Conservation (phyloP, 2,329 filamentous ascomycete genomes). For the Leptographium procerum region DNA sequence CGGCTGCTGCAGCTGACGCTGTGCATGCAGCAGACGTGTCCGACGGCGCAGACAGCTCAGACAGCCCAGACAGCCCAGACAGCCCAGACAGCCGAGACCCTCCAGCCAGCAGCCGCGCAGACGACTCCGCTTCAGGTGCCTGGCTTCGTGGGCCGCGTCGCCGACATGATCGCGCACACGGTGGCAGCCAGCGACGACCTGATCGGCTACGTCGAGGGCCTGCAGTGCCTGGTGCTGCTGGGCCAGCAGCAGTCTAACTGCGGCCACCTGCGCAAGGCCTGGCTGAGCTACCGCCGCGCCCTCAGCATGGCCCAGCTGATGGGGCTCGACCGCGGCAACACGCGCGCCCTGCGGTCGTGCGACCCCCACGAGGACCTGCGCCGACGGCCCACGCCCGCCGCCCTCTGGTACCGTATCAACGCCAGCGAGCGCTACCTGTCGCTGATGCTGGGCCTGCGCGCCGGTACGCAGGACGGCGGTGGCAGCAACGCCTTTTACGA, state of each 20-base stretch:
- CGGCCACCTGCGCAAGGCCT: slow-evolving; percentile 42
- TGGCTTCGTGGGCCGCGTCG: slow-evolving; percentile 21
- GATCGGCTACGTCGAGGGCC: slow-evolving; percentile 37
- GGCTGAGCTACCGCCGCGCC: slow-evolving; percentile 38
- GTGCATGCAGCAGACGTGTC: slow-evolving; percentile 34
- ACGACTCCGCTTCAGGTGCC: slow-evolving; percentile 9
- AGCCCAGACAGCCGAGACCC: not conserved
- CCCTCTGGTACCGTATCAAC: slow-evolving; percentile 38
- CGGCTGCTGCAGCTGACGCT: slow-evolving; percentile 33
- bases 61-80: too few relatives aligned
- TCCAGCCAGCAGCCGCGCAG: too few relatives aligned
- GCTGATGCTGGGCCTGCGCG: slow-evolving; percentile 37
- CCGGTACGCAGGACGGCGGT: slow-evolving; percentile 25
- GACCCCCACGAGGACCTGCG: slow-evolving; percentile 23
- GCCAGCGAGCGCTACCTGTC: slow-evolving; percentile 38
- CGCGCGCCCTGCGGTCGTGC: slow-evolving; percentile 25
- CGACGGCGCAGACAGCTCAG: slow-evolving; percentile 17
- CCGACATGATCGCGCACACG: slow-evolving; percentile 21
- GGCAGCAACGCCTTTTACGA: slow-evolving; percentile 12
- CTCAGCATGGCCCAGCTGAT: slow-evolving; percentile 40
- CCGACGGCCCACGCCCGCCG: slow-evolving; percentile 17
- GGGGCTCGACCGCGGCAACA: slow-evolving; percentile 29
- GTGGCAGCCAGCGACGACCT: slow-evolving; percentile 42
- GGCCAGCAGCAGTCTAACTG: slow-evolving; percentile 38
- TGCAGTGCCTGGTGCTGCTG: slow-evolving; percentile 39